Percentiles rank a stretch among this genome's conserved stretches.
Conservation (phyloP, 768 basidiomycete species). For the Termitomyces sp. region DNA sequence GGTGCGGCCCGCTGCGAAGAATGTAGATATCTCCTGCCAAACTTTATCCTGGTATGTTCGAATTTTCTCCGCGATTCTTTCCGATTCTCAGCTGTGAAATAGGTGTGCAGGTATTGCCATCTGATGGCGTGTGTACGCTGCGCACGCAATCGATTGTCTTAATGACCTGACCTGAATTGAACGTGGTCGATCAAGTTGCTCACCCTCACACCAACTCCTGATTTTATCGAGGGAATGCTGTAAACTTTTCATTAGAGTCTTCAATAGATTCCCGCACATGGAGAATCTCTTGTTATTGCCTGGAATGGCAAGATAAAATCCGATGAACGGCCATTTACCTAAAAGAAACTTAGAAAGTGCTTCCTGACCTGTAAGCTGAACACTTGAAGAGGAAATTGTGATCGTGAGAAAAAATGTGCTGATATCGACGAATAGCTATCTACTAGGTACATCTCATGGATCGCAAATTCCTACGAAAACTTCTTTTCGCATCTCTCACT, state of each 20-base stretch:
- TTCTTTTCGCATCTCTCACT: slow-evolving; percentile 26
- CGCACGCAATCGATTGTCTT: slow-evolving; percentile 28
- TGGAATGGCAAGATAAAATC: background rate
- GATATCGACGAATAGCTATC: slow-evolving; percentile 22
- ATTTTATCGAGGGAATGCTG: background rate
- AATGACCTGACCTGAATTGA: background rate
- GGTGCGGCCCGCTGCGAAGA: slow-evolving; percentile 40
- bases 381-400: too few relatives aligned
- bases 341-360: too few relatives aligned
- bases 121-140: slow-evolving; percentile 34
- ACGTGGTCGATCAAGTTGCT: background rate
- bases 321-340: too few relatives aligned
- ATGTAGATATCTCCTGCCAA: slow-evolving; percentile 23
- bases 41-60: slow-evolving; percentile 8
- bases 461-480: slow-evolving; percentile 14
- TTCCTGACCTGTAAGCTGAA: too few relatives aligned
- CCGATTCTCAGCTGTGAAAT: slow-evolving; percentile 13
- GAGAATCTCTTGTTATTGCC: background rate
- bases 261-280: background rate
- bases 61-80: background rate
- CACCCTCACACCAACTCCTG: background rate
- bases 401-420: background rate
- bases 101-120: slow-evolving; percentile 31
- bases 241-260: background rate
- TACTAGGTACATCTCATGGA: slow-evolving; percentile 31